Conservation (phyloP, 768 basidiomycete species). For the Collybia sp. region DNA sequence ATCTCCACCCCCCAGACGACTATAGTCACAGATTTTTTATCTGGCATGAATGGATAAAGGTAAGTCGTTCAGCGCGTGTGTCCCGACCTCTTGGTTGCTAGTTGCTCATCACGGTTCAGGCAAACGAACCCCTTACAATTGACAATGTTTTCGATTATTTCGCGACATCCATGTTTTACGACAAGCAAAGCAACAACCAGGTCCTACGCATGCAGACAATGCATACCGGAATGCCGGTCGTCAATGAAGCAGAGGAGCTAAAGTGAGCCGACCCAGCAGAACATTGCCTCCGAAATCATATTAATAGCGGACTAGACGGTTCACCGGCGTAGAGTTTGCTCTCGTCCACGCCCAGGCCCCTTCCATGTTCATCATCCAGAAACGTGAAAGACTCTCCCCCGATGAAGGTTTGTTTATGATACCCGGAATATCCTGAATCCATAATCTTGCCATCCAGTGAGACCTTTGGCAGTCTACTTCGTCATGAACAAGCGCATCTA, state of each 20-base stretch:
- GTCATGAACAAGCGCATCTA: conserved; percentile 88
- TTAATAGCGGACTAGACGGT: conserved; percentile 48
- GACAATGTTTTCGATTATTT: conserved; percentile 91
- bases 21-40: conserved; percentile 82
- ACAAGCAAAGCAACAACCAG: conserved; percentile 91
- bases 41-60: conserved; percentile 90
- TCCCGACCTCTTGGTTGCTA: background rate
- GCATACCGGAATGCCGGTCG: conserved; percentile 71
- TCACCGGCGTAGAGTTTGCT: conserved; percentile 84
- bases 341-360: conserved; percentile 79
- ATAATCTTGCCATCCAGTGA: conserved; percentile 39
- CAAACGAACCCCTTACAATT: conserved; percentile 69
- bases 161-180: conserved; percentile 87
- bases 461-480: conserved; percentile 79
- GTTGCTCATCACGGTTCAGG: conserved; percentile 31
- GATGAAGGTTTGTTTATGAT: conserved; percentile 60
- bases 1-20: conserved; percentile 79
- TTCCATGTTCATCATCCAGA: conserved; percentile 84
- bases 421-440: conserved; percentile 3
- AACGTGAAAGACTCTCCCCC: conserved; percentile 78
- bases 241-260: conserved; percentile 83
- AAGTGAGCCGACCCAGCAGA: conserved; percentile 44
- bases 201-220: conserved; percentile 91
- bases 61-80: conserved; percentile 15
- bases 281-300: background rate